A percentile compares a stretch with the other conserved stretches of the same genome.
Conservation (phyloP, 2,329 filamentous ascomycete species). For the Sarocladium kiliense region DNA sequence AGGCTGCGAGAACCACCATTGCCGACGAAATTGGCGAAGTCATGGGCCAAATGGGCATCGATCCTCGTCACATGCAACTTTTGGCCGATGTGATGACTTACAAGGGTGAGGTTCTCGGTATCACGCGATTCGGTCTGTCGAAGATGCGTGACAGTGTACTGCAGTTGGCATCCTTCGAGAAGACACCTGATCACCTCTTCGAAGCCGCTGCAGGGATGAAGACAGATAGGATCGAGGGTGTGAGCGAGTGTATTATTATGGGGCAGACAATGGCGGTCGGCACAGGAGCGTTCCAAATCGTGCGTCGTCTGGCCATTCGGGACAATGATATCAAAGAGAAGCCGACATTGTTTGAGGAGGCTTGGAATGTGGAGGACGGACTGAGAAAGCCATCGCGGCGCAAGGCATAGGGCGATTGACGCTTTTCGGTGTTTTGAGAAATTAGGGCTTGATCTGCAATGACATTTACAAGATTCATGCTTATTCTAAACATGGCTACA, state of each 20-base stretch:
- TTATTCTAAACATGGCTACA: too few species aligned
- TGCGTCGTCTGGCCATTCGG: constrained; percentile 66
- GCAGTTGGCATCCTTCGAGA: constrained; percentile 93
- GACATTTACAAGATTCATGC: neutral
- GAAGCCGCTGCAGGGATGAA: constrained; percentile 92
- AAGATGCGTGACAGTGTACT: constrained; percentile 96
- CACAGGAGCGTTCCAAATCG: constrained; percentile 87
- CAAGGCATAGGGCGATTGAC: constrained; percentile 10
- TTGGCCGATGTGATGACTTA: constrained; percentile 98
- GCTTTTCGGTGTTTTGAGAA: neutral
- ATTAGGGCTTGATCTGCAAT: neutral
- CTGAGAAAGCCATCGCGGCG: constrained; percentile 17
- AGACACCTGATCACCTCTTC: constrained; percentile 96
- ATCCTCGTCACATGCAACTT: constrained; percentile 95
- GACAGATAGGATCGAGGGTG: constrained; percentile 85
- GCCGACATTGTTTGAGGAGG: constrained; percentile 67
- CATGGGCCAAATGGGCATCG: constrained; percentile 93
- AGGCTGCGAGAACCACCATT: constrained; percentile 87
- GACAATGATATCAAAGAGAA: constrained; percentile 52
- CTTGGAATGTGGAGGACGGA: constrained; percentile 38
- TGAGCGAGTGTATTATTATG: constrained; percentile 97
- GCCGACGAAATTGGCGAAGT: constrained; percentile 81
- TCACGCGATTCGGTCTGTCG: constrained; percentile 90
- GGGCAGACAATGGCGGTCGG: constrained; percentile 90
- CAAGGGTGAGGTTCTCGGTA: constrained; percentile 94